phyloP scores from a whole-genome alignment of 2,329 filamentous ascomycete species.

The Apiospora saccharicola region DNA sequence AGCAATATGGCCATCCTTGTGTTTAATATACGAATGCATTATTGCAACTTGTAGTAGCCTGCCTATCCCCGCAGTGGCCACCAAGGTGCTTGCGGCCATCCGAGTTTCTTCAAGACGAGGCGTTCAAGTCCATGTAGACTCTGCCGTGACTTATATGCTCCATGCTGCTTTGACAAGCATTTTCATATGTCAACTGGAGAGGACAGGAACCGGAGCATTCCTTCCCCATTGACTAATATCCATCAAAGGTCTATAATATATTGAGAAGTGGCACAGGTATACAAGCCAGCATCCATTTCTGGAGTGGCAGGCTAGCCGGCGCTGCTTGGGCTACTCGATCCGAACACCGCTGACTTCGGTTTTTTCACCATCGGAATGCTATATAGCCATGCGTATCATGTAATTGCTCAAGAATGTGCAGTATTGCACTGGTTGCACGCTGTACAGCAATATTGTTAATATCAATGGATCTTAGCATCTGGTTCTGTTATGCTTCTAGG shows the following conservation, averaged over 20 bases:
- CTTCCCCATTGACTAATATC: neutral
- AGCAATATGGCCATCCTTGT: neutral
- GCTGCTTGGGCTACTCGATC: neutral
- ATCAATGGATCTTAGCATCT: no score
- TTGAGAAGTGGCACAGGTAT: no score
- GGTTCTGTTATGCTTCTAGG: neutral
- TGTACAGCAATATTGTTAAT: neutral
- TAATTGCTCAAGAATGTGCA: neutral
- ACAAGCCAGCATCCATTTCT: no score
- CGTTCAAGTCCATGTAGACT: neutral
- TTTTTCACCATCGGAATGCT: neutral
- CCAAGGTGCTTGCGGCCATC: neutral
- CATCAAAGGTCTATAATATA: neutral
- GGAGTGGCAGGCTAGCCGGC: no score
- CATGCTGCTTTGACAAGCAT: neutral
- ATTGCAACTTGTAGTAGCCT: neutral
- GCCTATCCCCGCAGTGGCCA: neutral
- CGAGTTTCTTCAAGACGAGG: neutral
- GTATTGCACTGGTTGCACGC: neutral
- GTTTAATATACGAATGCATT: neutral
- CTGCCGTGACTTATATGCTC: neutral
- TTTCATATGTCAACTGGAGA: neutral
- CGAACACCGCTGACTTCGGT: neutral
- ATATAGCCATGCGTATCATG: neutral
- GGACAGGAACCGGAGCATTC: neutral